Conservation (phyloP, 805 yeast genomes). For the Clavispora santaluciae region DNA sequence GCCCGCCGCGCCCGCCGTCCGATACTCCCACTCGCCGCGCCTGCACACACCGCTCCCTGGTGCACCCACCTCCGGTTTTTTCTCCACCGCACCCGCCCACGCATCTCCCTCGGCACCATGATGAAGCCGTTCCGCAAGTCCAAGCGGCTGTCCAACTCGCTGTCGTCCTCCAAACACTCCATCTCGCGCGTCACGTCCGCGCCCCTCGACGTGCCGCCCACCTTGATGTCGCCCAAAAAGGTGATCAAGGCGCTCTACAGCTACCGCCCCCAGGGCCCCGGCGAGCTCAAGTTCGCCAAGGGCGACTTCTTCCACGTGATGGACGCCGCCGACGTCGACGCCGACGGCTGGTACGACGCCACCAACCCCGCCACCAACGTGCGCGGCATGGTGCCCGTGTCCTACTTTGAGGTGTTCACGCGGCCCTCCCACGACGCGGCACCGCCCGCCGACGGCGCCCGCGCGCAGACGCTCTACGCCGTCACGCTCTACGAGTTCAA, state of each 20-base stretch:
- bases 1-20: no score
- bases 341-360: slow-evolving; percentile 79
- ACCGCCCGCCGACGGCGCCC: slow-evolving; percentile 3
- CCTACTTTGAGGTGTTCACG: slow-evolving; percentile 75
- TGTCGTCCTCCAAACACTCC: slow-evolving; percentile 26
- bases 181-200: slow-evolving; percentile 26
- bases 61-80: not conserved
- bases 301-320: slow-evolving; percentile 88
- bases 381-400: slow-evolving; percentile 83
- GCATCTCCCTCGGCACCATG: slow-evolving; percentile 16
- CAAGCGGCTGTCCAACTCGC: slow-evolving; percentile 32
- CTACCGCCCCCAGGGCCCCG: slow-evolving; percentile 73
- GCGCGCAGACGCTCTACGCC: slow-evolving; percentile 64
- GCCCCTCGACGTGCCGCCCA: slow-evolving; percentile 11
- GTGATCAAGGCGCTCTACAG: slow-evolving; percentile 79
- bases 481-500: slow-evolving; percentile 79
- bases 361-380: slow-evolving; percentile 75
- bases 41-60: no score
- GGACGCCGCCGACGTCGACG: slow-evolving; percentile 18
- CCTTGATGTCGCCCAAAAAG: slow-evolving; percentile 59
- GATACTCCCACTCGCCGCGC: no score
- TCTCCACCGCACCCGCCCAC: not conserved
- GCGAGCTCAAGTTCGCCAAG: slow-evolving; percentile 69
- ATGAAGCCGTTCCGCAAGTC: slow-evolving; percentile 40
- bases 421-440: slow-evolving; percentile 21